Evolutionary conservation across 768 basidiomycete species (phyloP).

Genomic region (Coprinopsis strossmayeri): DNA sequence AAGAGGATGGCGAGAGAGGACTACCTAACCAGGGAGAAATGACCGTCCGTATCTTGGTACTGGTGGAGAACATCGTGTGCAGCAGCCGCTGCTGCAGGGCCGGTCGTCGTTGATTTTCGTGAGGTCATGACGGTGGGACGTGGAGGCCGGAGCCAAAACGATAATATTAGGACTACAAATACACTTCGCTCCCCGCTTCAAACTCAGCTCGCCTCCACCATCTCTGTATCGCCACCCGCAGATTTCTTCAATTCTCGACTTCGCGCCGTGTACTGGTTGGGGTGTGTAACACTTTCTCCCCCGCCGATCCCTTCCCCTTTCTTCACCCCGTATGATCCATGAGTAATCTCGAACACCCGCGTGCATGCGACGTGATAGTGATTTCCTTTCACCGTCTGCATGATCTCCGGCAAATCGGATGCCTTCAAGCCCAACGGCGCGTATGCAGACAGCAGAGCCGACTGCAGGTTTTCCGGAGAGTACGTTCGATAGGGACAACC

Average conservation of each 20-base stretch:
- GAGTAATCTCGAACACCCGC: constrained; percentile 92
- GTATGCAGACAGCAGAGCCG: constrained; percentile 66
- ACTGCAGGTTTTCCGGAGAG: constrained; percentile 73
- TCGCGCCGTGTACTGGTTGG: constrained; percentile 81
- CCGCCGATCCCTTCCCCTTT: constrained; percentile 86
- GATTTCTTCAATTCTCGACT: constrained; percentile 61
- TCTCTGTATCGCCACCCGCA: constrained; percentile 25
- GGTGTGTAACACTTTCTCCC: constrained; percentile 88
- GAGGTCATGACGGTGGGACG: constrained; percentile 35
- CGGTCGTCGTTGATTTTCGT: constrained; percentile 35
- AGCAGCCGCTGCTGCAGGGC: constrained; percentile 18
- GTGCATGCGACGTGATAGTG: constrained; percentile 98
- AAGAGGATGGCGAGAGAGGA: constrained; percentile 14
- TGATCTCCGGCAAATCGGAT: constrained; percentile 75
- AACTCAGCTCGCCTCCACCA: constrained; percentile 11
- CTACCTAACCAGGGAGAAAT: constrained; percentile 96
- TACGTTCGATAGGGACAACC: constrained; percentile 96
- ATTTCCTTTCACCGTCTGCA: constrained; percentile 65
- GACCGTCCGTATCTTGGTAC: constrained; percentile 85
- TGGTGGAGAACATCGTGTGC: constrained; percentile 56
- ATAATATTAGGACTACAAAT: no score
- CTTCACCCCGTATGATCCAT: constrained; percentile 60
- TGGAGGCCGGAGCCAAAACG: constrained; percentile 3
- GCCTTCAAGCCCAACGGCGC: constrained; percentile 56
- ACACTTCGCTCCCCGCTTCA: no score